Evolutionary conservation across 495 filamentous ascomycete species (phyloP).

Genomic region (Hyaloscypha bicolor): DNA sequence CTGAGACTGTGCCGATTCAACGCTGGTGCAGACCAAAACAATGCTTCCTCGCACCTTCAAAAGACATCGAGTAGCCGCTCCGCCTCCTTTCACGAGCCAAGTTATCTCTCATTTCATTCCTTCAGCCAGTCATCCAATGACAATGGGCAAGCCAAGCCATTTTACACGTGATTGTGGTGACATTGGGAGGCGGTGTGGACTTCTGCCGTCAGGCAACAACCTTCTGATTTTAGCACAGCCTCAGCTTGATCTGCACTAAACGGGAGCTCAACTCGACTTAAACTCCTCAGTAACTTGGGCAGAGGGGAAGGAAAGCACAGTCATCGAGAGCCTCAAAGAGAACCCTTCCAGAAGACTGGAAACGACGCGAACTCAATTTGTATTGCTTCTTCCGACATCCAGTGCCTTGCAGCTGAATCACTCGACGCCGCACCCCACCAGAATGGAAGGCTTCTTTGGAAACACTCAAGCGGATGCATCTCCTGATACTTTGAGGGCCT

Average conservation of each 20-base stretch:
- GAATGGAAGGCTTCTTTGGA: not conserved
- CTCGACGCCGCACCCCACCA: conserved; percentile 1
- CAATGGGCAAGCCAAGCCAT: not conserved
- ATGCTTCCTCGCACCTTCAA: no score
- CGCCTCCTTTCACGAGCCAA: not conserved
- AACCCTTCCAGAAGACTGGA: not conserved
- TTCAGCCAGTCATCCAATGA: not conserved
- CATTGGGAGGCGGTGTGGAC: not conserved
- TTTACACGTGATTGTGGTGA: not conserved
- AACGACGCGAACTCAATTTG: not conserved
- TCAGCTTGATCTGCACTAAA: not conserved
- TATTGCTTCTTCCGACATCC: not conserved
- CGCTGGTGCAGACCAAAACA: no score
- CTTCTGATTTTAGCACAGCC: not conserved
- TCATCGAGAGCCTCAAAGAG: not conserved
- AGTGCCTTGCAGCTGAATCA: not conserved
- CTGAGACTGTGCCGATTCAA: no score
- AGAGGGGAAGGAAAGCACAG: not conserved
- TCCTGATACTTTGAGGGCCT: not conserved
- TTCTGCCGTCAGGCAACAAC: not conserved
- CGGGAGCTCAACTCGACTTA: not conserved
- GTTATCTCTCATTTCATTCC: not conserved
- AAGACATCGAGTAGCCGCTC: not conserved
- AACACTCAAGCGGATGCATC: not conserved
- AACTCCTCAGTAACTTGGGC: not conserved